Percentiles rank a stretch among this genome's conserved stretches.
These are phyloP conservation scores for Fraxinus nigra DNA, from an alignment of 305 asterid species.

Conservation along the genomic window DNA sequence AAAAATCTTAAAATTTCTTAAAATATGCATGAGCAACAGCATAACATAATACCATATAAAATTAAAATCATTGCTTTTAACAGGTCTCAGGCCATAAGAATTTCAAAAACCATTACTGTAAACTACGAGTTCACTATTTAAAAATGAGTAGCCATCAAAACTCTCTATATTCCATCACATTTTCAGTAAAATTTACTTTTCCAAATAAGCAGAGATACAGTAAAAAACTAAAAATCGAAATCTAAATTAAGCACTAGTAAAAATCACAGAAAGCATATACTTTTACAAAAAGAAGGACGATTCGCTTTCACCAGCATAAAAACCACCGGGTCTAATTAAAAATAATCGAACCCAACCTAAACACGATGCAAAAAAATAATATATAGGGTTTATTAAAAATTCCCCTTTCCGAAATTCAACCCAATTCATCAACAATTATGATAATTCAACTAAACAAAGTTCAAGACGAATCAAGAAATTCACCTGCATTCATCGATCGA, in stretches of 20 bases:
- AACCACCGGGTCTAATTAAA: background rate
- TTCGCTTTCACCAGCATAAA: slow-evolving; percentile 4
- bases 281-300: background rate
- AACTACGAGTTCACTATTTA: background rate
- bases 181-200: background rate
- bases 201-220: background rate
- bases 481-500: slow-evolving; percentile 40
- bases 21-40: background rate
- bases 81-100: background rate
- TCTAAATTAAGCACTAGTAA: background rate
- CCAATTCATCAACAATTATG: background rate
- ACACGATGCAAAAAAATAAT: slow-evolving; percentile 19
- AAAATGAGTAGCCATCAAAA: background rate
- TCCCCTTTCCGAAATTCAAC: slow-evolving; percentile 20
- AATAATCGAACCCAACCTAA: slow-evolving; percentile 28
- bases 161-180: background rate
- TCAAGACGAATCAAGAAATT: slow-evolving; percentile 14
- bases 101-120: background rate
- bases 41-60: background rate
- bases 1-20: background rate
- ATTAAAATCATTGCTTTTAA: background rate
- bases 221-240: background rate
- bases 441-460: slow-evolving; percentile 21
- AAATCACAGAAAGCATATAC: background rate
- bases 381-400: slow-evolving; percentile 41